Conservation (phyloP, 306 rosid species). For the Rubus parviflorus region DNA sequence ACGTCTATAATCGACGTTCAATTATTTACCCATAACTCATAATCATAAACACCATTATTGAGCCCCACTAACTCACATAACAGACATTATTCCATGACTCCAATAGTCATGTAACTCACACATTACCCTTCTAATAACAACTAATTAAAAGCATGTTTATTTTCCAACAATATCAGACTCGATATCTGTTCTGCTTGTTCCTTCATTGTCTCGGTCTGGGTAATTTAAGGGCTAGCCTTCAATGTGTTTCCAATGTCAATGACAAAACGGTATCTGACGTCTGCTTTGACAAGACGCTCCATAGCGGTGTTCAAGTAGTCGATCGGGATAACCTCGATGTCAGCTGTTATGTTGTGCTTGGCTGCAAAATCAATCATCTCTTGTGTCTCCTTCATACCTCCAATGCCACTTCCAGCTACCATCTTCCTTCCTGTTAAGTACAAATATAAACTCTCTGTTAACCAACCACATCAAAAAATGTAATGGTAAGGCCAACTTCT, state of each 20-base stretch:
- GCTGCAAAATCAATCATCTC: conserved; percentile 61
- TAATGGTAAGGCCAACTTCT: neutral
- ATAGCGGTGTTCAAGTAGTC: conserved; percentile 56
- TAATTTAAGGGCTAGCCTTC: neutral
- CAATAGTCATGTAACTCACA: no score
- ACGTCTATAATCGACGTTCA: no score
- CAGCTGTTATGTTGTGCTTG: conserved; percentile 44
- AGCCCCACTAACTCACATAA: no score
- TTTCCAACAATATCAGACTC: no score
- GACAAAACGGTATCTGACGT: conserved; percentile 60
- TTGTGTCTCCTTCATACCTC: conserved; percentile 33
- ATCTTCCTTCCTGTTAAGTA: conserved; percentile 12
- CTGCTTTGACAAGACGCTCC: conserved; percentile 44
- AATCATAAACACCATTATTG: no score
- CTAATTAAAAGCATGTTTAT: no score
- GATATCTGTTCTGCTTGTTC: neutral
- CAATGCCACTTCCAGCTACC: conserved; percentile 38
- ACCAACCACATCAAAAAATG: neutral
- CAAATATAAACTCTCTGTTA: neutral
- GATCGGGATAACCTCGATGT: conserved; percentile 43
- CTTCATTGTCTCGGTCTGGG: neutral
- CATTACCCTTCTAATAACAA: no score
- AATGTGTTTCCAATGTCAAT: conserved; percentile 40
- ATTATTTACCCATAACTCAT: no score
- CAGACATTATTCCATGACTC: no score